Conservation (phyloP, 2,329 filamentous ascomycete genomes). For the Ophiocordyceps camponoti-saundersi region DNA sequence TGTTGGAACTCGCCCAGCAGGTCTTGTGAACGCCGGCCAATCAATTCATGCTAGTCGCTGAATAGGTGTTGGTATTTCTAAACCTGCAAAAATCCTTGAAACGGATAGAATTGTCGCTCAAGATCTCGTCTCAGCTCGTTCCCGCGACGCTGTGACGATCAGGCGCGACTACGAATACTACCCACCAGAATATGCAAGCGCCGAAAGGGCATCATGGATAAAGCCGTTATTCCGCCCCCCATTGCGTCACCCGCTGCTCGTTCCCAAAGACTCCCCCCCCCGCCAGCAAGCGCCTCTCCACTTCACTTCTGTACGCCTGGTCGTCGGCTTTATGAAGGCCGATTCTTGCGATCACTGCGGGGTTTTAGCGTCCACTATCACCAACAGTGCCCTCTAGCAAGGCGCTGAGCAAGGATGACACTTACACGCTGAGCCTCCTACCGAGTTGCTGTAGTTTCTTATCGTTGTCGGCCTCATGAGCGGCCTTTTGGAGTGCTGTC, state of each 20-base stretch:
- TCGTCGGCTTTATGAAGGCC: slow-evolving; percentile 1
- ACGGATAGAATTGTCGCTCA: not conserved
- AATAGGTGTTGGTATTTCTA: not conserved
- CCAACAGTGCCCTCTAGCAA: not conserved
- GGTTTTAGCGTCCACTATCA: not conserved
- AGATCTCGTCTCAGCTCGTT: not conserved
- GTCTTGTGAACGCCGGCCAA: slow-evolving; percentile 22
- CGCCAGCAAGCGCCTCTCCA: not conserved
- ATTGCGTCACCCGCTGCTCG: not conserved
- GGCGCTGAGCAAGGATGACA: not conserved
- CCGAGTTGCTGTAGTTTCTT: slow-evolving; percentile 73
- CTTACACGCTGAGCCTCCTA: slow-evolving; percentile 82
- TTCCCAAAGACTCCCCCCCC: not conserved
- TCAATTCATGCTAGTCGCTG: not conserved
- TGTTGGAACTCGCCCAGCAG: slow-evolving; percentile 44
- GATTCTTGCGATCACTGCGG: slow-evolving; percentile 15
- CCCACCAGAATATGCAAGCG: not conserved
- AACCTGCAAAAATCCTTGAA: not conserved
- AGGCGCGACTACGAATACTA: not conserved
- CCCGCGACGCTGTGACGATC: not conserved
- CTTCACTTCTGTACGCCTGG: not conserved
- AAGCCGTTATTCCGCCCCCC: not conserved
- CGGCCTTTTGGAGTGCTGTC: slow-evolving; percentile 72
- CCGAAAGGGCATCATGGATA: not conserved
- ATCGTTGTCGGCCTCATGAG: slow-evolving; percentile 82